Conservation (phyloP, 441 rosid species). For the Erodium chrysanthum region DNA sequence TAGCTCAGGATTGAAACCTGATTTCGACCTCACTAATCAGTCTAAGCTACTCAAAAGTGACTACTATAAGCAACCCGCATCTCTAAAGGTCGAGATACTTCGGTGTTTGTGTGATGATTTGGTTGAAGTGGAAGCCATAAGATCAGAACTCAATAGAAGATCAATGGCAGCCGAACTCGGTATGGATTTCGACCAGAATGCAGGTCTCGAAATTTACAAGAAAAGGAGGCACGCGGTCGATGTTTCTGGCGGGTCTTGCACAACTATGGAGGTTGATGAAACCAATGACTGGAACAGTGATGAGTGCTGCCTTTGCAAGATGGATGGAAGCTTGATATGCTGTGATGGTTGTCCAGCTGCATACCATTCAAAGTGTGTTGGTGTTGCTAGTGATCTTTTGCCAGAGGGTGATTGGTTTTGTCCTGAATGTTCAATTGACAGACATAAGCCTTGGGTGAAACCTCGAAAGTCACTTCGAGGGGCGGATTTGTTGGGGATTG, state of each 20-base stretch:
- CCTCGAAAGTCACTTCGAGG: slow-evolving; percentile 44
- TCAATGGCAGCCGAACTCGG: slow-evolving; percentile 55
- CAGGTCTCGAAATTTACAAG: slow-evolving; percentile 34
- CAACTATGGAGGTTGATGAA: slow-evolving; percentile 34
- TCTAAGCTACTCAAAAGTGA: slow-evolving; percentile 43
- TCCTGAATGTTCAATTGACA: slow-evolving; percentile 56
- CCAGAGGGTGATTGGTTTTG: slow-evolving; percentile 73
- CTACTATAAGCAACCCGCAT: slow-evolving; percentile 42
- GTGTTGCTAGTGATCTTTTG: slow-evolving; percentile 51
- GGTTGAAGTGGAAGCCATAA: slow-evolving; percentile 53
- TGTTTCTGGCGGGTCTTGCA: slow-evolving; percentile 30
- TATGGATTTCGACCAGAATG: slow-evolving; percentile 47
- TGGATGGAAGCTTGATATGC: slow-evolving; percentile 65
- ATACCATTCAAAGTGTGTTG: slow-evolving; percentile 66
- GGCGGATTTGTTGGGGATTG: slow-evolving; percentile 51
- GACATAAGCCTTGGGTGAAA: slow-evolving; percentile 34
- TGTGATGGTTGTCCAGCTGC: slow-evolving; percentile 85
- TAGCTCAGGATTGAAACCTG: slow-evolving; percentile 34
- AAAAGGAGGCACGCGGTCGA: slow-evolving; percentile 34
- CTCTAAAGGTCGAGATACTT: slow-evolving; percentile 50
- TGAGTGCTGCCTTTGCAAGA: slow-evolving; percentile 61
- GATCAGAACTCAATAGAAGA: slow-evolving; percentile 67
- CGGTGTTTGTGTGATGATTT: slow-evolving; percentile 50
- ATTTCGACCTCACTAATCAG: slow-evolving; percentile 33
- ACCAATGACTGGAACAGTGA: slow-evolving; percentile 52